phyloP scores from a whole-genome alignment of 2,329 filamentous ascomycete species.

The Diaporthe destruens region DNA sequence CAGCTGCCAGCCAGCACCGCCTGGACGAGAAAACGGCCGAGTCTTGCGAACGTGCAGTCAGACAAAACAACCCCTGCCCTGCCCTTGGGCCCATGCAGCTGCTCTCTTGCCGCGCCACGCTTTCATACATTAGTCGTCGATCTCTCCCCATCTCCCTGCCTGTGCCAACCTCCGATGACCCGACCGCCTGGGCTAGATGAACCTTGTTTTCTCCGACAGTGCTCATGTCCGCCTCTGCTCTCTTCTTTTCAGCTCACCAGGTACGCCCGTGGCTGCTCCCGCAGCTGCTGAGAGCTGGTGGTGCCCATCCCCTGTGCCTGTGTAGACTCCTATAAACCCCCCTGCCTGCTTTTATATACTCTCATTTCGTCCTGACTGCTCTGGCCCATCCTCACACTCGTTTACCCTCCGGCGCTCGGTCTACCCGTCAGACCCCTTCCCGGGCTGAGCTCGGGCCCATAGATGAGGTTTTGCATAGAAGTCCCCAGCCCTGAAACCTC shows the following conservation, averaged over 20 bases:
- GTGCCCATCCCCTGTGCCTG: background rate
- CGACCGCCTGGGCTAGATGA: constrained; percentile 24
- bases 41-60: constrained; percentile 22
- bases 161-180: constrained; percentile 26
- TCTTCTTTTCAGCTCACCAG: constrained; percentile 10
- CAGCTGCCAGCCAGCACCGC: background rate
- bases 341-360: background rate
- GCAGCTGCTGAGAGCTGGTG: constrained; percentile 28
- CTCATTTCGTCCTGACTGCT: background rate
- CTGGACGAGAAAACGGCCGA: constrained; percentile 17
- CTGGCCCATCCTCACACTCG: constrained; percentile 21
- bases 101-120: constrained; percentile 27
- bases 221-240: constrained; percentile 1
- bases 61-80: constrained; percentile 20
- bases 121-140: constrained; percentile 32
- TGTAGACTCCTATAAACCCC: background rate
- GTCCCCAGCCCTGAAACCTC: constrained; percentile 17
- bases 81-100: constrained; percentile 17
- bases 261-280: constrained; percentile 19
- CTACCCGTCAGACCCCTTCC: constrained; percentile 12
- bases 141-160: constrained; percentile 6
- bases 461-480: constrained; percentile 14
- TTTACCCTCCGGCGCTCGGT: background rate
- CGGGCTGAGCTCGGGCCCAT: constrained; percentile 25
- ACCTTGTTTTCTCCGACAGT: constrained; percentile 29